phyloP scores from a whole-genome alignment of 305 asterid genomes.

The Fraxinus albicans region DNA sequence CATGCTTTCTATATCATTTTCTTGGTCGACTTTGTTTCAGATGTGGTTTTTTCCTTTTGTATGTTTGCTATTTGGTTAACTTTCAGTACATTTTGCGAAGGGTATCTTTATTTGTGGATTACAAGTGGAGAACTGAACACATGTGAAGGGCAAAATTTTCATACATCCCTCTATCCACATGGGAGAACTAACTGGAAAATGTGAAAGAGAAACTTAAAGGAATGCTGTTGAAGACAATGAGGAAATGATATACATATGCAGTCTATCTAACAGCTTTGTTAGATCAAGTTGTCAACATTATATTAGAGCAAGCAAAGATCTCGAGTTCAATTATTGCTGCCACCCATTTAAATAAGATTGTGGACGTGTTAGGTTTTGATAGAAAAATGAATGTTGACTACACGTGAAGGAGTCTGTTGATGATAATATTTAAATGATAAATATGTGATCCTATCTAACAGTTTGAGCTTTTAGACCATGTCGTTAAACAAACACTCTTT shows the following conservation, averaged over 20 bases:
- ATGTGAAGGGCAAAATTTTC: background rate
- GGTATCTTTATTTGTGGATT: background rate
- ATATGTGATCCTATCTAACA: background rate
- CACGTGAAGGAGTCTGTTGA: background rate
- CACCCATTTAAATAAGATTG: background rate
- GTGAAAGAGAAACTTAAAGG: background rate
- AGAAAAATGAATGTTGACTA: background rate
- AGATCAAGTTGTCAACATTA: background rate
- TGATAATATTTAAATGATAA: background rate
- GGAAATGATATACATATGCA: background rate
- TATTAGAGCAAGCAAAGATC: background rate
- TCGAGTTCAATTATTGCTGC: background rate
- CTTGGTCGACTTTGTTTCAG: background rate
- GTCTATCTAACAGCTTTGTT: background rate
- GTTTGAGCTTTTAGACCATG: background rate
- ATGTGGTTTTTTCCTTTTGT: background rate
- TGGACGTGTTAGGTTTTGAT: background rate
- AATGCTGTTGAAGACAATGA: background rate
- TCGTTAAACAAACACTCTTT: background rate
- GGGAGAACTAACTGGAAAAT: background rate
- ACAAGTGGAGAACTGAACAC: background rate
- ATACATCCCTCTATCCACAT: background rate
- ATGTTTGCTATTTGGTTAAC: background rate
- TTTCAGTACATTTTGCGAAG: background rate
- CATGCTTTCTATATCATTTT: constrained; percentile 6